These are phyloP conservation scores for Vitellaria paradoxa DNA, from an alignment of 179 eudicot genomes.

Conservation along the genomic window DNA sequence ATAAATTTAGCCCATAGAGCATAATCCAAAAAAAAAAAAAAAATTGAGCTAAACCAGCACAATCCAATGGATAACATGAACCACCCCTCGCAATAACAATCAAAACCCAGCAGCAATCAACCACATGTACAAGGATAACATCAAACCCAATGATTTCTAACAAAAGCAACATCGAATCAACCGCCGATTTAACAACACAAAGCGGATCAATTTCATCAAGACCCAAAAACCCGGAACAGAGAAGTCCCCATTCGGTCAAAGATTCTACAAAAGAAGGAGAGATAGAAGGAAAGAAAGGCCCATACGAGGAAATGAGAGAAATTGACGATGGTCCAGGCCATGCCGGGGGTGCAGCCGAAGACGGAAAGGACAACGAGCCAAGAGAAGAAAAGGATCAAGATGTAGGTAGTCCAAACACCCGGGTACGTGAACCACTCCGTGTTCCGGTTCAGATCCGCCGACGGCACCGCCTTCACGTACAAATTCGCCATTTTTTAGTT, in stretches of 20 bases:
- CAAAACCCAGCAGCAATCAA: constrained; percentile 3
- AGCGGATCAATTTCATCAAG: not conserved
- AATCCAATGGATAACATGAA: not conserved
- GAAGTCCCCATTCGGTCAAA: not conserved
- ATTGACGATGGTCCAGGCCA: constrained; percentile 48
- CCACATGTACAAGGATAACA: not conserved
- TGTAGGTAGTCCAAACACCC: constrained; percentile 43
- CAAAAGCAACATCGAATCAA: not conserved
- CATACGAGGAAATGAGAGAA: constrained; percentile 33
- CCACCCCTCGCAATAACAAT: not conserved
- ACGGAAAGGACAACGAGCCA: constrained; percentile 43
- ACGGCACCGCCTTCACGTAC: constrained; percentile 39
- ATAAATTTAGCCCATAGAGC: not conserved
- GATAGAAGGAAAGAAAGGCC: not conserved
- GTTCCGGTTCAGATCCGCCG: constrained; percentile 46
- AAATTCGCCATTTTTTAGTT: constrained; percentile 23
- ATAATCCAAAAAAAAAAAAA: not conserved
- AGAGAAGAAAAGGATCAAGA: constrained; percentile 40
- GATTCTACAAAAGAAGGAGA: not conserved
- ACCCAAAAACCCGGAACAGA: not conserved
- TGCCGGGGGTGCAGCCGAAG: constrained; percentile 40
- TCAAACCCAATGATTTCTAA: not conserved
- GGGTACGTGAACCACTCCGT: constrained; percentile 54
- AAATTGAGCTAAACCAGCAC: not conserved
- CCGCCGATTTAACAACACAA: not conserved